phyloP scores from a whole-genome alignment of 2,329 filamentous ascomycete species.

The Byssothecium circinans region DNA sequence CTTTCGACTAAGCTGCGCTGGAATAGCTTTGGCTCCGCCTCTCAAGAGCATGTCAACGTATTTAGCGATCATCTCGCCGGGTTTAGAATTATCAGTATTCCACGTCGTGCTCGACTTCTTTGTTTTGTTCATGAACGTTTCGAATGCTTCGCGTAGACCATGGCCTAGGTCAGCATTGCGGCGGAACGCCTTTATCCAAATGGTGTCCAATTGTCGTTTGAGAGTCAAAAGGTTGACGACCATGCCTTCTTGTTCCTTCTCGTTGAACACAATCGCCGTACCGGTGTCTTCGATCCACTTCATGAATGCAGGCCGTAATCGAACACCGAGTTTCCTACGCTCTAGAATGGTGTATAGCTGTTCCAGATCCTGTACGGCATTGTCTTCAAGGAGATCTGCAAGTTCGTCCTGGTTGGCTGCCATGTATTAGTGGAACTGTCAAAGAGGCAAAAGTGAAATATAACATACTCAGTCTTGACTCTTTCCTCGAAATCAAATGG shows the following conservation, averaged over 20 bases:
- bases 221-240: slow-evolving; percentile 78
- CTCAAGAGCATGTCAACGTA: slow-evolving; percentile 89
- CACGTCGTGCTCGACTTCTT: slow-evolving; percentile 71
- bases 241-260: slow-evolving; percentile 80
- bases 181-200: slow-evolving; percentile 75
- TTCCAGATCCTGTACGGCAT: slow-evolving; percentile 70
- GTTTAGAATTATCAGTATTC: slow-evolving; percentile 85
- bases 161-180: slow-evolving; percentile 77
- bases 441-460: neutral
- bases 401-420: slow-evolving; percentile 69
- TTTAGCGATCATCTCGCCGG: slow-evolving; percentile 98
- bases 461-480: slow-evolving; percentile 46
- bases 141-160: slow-evolving; percentile 81
- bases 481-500: slow-evolving; percentile 69
- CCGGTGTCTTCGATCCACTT: slow-evolving; percentile 78
- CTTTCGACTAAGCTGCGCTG: slow-evolving; percentile 64
- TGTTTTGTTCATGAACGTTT: slow-evolving; percentile 86
- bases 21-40: slow-evolving; percentile 82
- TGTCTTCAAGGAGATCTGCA: slow-evolving; percentile 70
- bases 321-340: slow-evolving; percentile 68
- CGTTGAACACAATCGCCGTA: slow-evolving; percentile 76
- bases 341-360: slow-evolving; percentile 77
- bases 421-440: slow-evolving; percentile 1
- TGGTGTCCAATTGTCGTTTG: slow-evolving; percentile 74
- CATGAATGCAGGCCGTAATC: slow-evolving; percentile 73